Evolutionary conservation across 1,284 basidiomycete species (phyloP), one percentile per base, ranked within the genome.

Genomic region (Sporisorium scitamineum): DNA sequence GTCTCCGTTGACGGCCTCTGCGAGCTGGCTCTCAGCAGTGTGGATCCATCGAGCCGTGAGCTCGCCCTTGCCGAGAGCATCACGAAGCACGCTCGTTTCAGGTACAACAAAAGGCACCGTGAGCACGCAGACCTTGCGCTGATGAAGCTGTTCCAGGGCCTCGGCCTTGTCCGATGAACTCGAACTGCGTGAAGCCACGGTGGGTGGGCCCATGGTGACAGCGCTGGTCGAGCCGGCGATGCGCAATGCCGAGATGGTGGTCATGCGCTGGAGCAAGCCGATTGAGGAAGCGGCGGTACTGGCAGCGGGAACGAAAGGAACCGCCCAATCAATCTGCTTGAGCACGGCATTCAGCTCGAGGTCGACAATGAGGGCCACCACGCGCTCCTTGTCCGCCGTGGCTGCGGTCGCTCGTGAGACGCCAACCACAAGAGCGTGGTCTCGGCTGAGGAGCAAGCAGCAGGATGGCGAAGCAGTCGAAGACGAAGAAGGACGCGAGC

Each of bases 21-120:
- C 42, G 20, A 47, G 18, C 2, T 31, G 50, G 13, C 51, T 20
- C 27, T 47, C 61, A 3, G 56, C 29, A 11, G 37, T 52, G 18
- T 34, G 62, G 1, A 69, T 58, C 74, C 74, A 76, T 37, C 52
- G 39, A 18, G 61, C 52, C 7, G 69, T 76, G 41, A 76, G 56
- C 27, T 76, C 61, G 7, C 74, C 69, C 50, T 76, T 76, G 61
- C 74, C 74, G 5, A 76, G 54, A 9, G 69, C 74, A 39, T 76
- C 65, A 26, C 65, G 65, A 7, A 76, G 70, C 31, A 76, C 70
- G 45, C 74, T 76, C 45, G 27, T 31, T 34, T 72, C 65, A 5
- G 74, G 74, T 5, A 65, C 69, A 9, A 53, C 56, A 27, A 76
- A 76, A 2, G 74, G 66, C 20, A 76, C 20, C 0, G 69, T 45